Conservation (phyloP, 2,329 filamentous ascomycete genomes). For the Clonostachys solani region DNA sequence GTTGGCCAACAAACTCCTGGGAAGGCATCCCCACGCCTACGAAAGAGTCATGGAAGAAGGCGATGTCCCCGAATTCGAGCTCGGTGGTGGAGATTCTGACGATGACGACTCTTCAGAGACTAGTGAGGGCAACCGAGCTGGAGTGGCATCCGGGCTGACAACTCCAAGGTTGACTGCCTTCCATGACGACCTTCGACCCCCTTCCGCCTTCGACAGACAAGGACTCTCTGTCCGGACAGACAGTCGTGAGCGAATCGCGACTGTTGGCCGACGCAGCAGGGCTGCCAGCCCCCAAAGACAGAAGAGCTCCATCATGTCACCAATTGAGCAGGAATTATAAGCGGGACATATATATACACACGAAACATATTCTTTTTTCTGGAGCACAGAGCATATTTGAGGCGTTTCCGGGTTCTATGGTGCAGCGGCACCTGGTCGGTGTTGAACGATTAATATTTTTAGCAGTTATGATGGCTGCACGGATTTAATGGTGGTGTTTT, state of each 20-base stretch:
- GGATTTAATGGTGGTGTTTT: too few relatives aligned
- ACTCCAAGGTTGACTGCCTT: conserved; percentile 59
- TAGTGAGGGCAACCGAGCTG: conserved; percentile 50
- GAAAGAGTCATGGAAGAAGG: conserved; percentile 85
- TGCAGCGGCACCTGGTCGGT: background rate
- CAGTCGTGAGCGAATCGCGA: conserved; percentile 72
- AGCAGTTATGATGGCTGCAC: too few relatives aligned
- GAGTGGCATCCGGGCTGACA: conserved; percentile 61
- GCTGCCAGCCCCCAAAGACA: conserved; percentile 52
- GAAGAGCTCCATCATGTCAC: conserved; percentile 53
- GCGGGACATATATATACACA: background rate
- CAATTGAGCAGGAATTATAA: conserved; percentile 35
- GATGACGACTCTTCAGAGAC: conserved; percentile 62
- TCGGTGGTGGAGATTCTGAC: conserved; percentile 62
- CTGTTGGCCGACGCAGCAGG: conserved; percentile 49
- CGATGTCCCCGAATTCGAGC: conserved; percentile 70
- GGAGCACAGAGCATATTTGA: background rate
- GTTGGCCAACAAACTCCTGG: conserved; percentile 62
- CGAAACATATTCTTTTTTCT: background rate
- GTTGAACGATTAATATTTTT: background rate
- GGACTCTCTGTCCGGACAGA: conserved; percentile 81
- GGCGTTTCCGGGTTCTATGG: background rate
- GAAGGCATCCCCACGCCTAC: conserved; percentile 55
- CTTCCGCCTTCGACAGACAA: conserved; percentile 55
- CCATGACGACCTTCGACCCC: conserved; percentile 33